Conservation (phyloP, 257 asterid genomes). For the Galeopsis tetrahit region DNA sequence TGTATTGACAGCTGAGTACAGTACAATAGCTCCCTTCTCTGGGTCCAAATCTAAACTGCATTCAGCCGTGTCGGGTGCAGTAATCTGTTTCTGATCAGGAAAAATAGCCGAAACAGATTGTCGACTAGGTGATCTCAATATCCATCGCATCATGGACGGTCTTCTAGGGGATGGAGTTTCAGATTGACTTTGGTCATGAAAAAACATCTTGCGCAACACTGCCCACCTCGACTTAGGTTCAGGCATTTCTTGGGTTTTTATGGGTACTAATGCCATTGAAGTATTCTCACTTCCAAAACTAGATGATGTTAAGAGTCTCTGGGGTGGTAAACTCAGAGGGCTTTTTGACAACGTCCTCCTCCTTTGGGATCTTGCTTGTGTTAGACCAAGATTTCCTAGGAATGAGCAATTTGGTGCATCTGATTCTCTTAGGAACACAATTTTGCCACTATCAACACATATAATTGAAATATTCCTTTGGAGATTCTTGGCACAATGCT, state of each 20-base stretch:
- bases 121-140: constrained; percentile 55
- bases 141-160: constrained; percentile 55
- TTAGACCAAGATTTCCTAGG: constrained; percentile 41
- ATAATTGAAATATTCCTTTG: constrained; percentile 53
- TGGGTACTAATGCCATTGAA: constrained; percentile 66
- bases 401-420: constrained; percentile 35
- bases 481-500: constrained; percentile 75
- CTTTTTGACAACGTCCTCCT: constrained; percentile 50
- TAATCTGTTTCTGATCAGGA: constrained; percentile 69
- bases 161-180: constrained; percentile 50
- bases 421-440: constrained; percentile 59
- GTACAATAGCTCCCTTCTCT: constrained; percentile 50
- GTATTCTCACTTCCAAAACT: constrained; percentile 38
- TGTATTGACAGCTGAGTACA: constrained; percentile 36
- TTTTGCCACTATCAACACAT: constrained; percentile 80
- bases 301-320: constrained; percentile 33
- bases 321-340: constrained; percentile 47
- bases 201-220: constrained; percentile 53
- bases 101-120: constrained; percentile 64
- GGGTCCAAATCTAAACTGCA: constrained; percentile 41
- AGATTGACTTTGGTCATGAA: constrained; percentile 38
- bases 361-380: constrained; percentile 45
- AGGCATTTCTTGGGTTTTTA: constrained; percentile 38
- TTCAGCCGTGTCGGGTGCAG: constrained; percentile 40
- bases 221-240: constrained; percentile 70